Base-by-base conservation (phyloP, 1,284 basidiomycete species). In the Trametes hirsuta region DNA sequence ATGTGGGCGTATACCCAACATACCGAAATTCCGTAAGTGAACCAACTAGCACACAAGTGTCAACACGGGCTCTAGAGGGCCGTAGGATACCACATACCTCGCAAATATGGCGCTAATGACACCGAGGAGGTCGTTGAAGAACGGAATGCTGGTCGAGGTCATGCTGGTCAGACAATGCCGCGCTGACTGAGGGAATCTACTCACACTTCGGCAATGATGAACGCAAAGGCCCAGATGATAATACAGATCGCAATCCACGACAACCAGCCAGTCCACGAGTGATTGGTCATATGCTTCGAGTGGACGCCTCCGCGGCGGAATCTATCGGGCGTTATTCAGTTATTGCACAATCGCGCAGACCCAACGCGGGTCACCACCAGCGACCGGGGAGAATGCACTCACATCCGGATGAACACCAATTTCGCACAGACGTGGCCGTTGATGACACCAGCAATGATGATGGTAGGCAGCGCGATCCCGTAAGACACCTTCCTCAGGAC, bases 341-440 rank as follows among this genome's bases (percentile, higher is more conserved):
- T 18, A 18, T 18, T 18, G 18, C 18, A 18, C 18, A 18, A 18
- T 18, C 18, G 18, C 18, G 18, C 18, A 18, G 18, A 18, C 18
- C 18, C 18, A 18, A 18, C 18, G 18, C 18, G 18, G 18, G 18
- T 18, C 18, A 18, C 18, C 18, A 18, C 18, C 18, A 11, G 14
- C 22, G 22, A 18, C 21, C 22, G 41, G 18, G 4, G 3, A 11
- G 36, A 50, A 24, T n/a, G n/a, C n/a, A 61, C 72, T 53, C 44
- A 72, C 72, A 72, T 70, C 14, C 72, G 55, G 46, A 74, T 62
- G 59, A 71, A 70, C n/a, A 73, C 64, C 40, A 74, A 60, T 63
- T 74, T 74, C 6, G 73, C 71, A 50, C 73, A 73, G 15, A 74
- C 73, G 54, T 74, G 71, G 12, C 73, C 72, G 53, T 73, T 73